A percentile compares a stretch with the other conserved stretches of the same genome.
Conservation (phyloP, 2,329 filamentous ascomycete genomes). For the Amphichorda felina region DNA sequence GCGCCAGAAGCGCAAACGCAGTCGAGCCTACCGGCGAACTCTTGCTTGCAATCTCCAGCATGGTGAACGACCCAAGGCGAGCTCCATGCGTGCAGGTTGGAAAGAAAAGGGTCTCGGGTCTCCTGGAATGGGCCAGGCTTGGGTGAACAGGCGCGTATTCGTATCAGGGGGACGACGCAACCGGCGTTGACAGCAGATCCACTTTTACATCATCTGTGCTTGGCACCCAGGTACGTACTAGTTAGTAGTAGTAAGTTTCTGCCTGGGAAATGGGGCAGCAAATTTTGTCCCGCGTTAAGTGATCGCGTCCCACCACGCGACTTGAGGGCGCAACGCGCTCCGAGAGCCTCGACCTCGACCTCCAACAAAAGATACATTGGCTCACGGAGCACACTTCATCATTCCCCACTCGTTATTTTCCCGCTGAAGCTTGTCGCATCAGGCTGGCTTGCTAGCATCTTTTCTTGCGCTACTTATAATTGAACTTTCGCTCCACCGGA, state of each 20-base stretch:
- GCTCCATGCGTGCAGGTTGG: constrained; percentile 3
- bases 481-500: too few species aligned
- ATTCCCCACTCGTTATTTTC: too few species aligned
- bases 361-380: background rate
- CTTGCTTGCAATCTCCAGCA: constrained; percentile 32
- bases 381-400: too few species aligned
- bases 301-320: constrained; percentile 1
- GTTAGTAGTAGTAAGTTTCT: too few species aligned
- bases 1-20: constrained; percentile 62
- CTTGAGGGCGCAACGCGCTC: background rate
- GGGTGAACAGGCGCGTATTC: too few species aligned
- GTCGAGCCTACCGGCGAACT: constrained; percentile 64
- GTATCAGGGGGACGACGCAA: background rate
- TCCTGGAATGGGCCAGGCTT: background rate
- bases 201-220: background rate
- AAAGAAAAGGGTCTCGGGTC: background rate
- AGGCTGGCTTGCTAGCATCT: background rate
- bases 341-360: background rate
- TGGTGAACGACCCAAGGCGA: background rate
- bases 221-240: too few species aligned
- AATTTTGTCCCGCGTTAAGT: constrained; percentile 1
- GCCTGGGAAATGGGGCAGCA: background rate
- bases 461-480: background rate
- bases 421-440: background rate
- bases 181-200: background rate